Evolutionary conservation across 1,284 basidiomycete species (phyloP).

Genomic region (Pseudomicrostroma phylloplanum): DNA sequence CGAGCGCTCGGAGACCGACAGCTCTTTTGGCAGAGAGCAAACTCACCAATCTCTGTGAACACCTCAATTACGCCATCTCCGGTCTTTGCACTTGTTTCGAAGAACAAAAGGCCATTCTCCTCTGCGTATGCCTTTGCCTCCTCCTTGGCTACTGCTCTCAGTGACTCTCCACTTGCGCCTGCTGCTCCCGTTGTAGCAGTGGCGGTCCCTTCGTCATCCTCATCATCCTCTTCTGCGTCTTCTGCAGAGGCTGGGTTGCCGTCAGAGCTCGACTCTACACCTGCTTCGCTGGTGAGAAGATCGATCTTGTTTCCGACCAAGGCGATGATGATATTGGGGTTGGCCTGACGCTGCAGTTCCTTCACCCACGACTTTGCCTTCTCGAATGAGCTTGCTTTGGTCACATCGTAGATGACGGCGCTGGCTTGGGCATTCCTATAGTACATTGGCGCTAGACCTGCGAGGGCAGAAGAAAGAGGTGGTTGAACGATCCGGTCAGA

Average conservation of each 20-base stretch:
- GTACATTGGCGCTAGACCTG: constrained; percentile 91
- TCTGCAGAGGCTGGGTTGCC: constrained; percentile 20
- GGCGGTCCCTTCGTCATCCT: constrained; percentile 51
- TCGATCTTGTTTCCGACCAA: constrained; percentile 60
- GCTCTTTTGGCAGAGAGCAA: constrained; percentile 2
- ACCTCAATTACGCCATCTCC: constrained; percentile 93
- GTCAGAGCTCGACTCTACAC: constrained; percentile 12
- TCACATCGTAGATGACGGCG: constrained; percentile 96
- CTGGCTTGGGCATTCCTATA: constrained; percentile 98
- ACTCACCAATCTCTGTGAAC: constrained; percentile 69
- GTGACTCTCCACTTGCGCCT: constrained; percentile 19
- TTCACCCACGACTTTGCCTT: constrained; percentile 99
- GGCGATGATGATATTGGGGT: constrained; percentile 92
- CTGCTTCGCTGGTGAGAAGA: constrained; percentile 76
- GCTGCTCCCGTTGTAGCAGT: constrained; percentile 47
- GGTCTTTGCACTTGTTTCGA: constrained; percentile 96
- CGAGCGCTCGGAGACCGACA: too few relatives aligned
- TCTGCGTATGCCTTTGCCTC: constrained; percentile 94
- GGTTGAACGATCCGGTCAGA: too few relatives aligned
- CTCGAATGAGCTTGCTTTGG: constrained; percentile 80
- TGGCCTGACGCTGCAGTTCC: constrained; percentile 96
- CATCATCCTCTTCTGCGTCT: constrained; percentile 23
- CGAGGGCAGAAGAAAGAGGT: too few relatives aligned
- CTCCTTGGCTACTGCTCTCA: constrained; percentile 55
- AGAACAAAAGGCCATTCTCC: constrained; percentile 87